Conservation (phyloP, 106 monocot species). For the Alisma plantagoaquatica region DNA sequence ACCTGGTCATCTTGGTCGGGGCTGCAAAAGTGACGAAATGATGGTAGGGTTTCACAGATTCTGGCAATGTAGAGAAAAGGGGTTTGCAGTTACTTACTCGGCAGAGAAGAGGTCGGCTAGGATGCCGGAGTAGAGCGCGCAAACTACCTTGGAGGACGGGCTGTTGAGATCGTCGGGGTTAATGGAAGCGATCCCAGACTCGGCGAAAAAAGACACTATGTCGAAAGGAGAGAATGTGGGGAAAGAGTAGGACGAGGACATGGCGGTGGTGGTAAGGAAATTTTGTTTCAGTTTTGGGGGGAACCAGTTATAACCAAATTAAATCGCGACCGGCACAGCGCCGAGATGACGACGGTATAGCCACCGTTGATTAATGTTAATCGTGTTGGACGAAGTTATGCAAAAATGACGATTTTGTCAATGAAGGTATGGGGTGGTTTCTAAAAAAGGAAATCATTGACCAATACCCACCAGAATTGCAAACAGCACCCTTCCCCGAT, state of each 20-base stretch:
- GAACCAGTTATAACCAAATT: no score
- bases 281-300: no score
- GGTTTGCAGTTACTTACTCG: no score
- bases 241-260: conserved; percentile 27
- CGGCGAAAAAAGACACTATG: conserved; percentile 16
- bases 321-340: no score
- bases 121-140: conserved; percentile 25
- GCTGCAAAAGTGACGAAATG: not conserved
- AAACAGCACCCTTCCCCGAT: no score
- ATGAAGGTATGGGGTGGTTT: no score
- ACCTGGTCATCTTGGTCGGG: conserved; percentile 34
- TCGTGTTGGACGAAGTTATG: no score
- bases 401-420: no score
- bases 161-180: conserved; percentile 19
- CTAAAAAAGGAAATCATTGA: no score
- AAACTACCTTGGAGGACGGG: conserved; percentile 28
- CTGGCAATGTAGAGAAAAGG: not conserved
- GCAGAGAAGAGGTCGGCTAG: conserved; percentile 34
- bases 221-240: conserved; percentile 23
- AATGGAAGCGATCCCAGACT: conserved; percentile 16
- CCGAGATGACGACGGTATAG: no score
- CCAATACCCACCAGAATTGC: no score
- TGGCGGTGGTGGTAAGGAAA: not conserved
- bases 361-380: no score
- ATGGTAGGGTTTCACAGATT: not conserved